phyloP scores from a whole-genome alignment of 768 basidiomycete genomes.

The Lentinula guzmanii region DNA sequence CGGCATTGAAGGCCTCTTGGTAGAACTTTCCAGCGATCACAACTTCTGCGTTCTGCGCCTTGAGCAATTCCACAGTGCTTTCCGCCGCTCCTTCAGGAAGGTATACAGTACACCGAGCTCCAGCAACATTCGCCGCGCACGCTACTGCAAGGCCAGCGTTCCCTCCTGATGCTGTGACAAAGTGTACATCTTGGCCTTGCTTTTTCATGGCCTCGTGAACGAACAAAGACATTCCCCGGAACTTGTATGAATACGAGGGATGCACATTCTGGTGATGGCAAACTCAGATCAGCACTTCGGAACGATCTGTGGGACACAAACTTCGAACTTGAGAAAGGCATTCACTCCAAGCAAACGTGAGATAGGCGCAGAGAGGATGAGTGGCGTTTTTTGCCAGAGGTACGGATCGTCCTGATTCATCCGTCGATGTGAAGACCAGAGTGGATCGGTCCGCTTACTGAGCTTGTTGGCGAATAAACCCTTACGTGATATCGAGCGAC shows the following conservation, averaged over 20 bases:
- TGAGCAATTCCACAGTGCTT: slow-evolving; percentile 44
- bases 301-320: slow-evolving; percentile 18
- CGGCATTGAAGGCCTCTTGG: slow-evolving; percentile 48
- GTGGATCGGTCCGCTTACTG: neutral
- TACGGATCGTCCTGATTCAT: neutral
- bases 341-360: slow-evolving; percentile 45
- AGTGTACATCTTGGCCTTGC: slow-evolving; percentile 50
- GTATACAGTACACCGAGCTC: slow-evolving; percentile 60
- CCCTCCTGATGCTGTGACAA: slow-evolving; percentile 71
- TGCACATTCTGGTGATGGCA: slow-evolving; percentile 52
- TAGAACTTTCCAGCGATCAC: slow-evolving; percentile 55
- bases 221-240: slow-evolving; percentile 62
- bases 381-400: slow-evolving; percentile 61
- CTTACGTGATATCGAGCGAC: neutral
- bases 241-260: slow-evolving; percentile 73
- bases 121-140: slow-evolving; percentile 48
- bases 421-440: neutral
- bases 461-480: neutral
- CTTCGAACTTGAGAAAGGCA: slow-evolving; percentile 73
- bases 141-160: slow-evolving; percentile 77
- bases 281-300: slow-evolving; percentile 1
- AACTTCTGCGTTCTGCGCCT: slow-evolving; percentile 49
- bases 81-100: slow-evolving; percentile 49
- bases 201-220: slow-evolving; percentile 42
- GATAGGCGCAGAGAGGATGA: slow-evolving; percentile 53